Percentiles rank a stretch among this genome's conserved stretches.
Evolutionary conservation across 768 basidiomycete genomes (phyloP).

Genomic region (Tubosaeta sp.): DNA sequence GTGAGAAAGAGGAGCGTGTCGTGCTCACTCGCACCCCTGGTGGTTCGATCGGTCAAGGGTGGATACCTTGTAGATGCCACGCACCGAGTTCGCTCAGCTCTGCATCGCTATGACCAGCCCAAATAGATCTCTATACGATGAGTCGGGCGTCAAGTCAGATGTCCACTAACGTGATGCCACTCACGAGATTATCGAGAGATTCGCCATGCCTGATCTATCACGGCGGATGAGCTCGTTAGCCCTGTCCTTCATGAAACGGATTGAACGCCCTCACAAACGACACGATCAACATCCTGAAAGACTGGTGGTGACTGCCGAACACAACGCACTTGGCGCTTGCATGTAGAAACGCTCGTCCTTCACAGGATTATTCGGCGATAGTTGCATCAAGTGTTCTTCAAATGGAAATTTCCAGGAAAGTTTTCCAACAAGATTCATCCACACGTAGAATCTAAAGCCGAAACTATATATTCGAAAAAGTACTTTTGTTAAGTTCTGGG

Average conservation of each 20-base stretch:
- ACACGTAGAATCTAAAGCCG: too few relatives aligned
- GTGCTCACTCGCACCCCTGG: constrained; percentile 52
- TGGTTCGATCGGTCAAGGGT: constrained; percentile 2
- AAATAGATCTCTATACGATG: constrained; percentile 40
- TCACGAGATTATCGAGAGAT: constrained; percentile 69
- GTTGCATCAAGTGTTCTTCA: neutral
- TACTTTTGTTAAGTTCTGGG: too few relatives aligned
- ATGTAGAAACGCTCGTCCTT: neutral
- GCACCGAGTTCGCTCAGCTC: constrained; percentile 72
- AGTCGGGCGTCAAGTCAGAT: neutral
- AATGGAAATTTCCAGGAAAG: too few relatives aligned
- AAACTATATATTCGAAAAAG: too few relatives aligned
- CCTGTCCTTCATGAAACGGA: too few relatives aligned
- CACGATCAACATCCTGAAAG: constrained; percentile 17
- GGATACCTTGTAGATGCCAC: constrained; percentile 7
- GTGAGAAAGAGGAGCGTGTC: neutral
- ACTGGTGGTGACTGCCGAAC: neutral
- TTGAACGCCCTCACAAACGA: constrained; percentile 20
- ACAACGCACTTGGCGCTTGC: neutral
- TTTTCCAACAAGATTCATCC: too few relatives aligned
- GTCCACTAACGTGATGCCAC: constrained; percentile 12
- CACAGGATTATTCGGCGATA: too few relatives aligned
- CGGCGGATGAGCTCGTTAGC: neutral
- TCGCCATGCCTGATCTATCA: constrained; percentile 71
- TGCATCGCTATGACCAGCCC: constrained; percentile 77